Evolutionary conservation across 2,329 filamentous ascomycete species (phyloP).

Genomic region (Fusarium sp.): DNA sequence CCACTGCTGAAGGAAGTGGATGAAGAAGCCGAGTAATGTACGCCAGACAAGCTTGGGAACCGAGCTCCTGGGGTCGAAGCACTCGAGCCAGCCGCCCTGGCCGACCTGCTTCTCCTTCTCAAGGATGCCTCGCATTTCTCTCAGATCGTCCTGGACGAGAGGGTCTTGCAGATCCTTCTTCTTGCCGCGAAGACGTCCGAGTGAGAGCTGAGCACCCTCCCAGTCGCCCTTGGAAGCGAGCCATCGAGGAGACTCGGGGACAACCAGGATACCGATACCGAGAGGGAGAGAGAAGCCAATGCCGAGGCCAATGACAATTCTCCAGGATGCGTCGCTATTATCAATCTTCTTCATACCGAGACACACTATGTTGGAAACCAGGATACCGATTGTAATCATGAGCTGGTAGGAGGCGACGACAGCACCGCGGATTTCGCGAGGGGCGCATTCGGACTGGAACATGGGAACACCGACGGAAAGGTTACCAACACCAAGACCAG

Average conservation of each 20-base stretch:
- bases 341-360: conserved; percentile 59
- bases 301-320: conserved; percentile 68
- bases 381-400: conserved; percentile 77
- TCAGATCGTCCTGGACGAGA: conserved; percentile 62
- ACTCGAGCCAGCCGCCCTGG: conserved; percentile 65
- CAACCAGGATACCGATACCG: conserved; percentile 61
- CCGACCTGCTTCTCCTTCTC: conserved; percentile 57
- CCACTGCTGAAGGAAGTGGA: conserved; percentile 76
- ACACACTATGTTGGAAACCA: conserved; percentile 65
- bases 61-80: conserved; percentile 65
- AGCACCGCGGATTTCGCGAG: conserved; percentile 70
- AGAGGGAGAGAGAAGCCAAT: conserved; percentile 64
- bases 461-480: conserved; percentile 74
- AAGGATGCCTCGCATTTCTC: conserved; percentile 62
- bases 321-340: conserved; percentile 63
- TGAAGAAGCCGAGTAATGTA: conserved; percentile 68
- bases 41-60: conserved; percentile 71
- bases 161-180: conserved; percentile 57
- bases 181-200: conserved; percentile 64
- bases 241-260: conserved; percentile 69
- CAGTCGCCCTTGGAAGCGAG: conserved; percentile 59
- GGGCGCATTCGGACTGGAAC: conserved; percentile 73
- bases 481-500: conserved; percentile 74
- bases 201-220: conserved; percentile 60
- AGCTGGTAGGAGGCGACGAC: conserved; percentile 78